These are phyloP conservation scores for Citrus inodora DNA, from an alignment of 345 rosid species.

Conservation along the genomic window DNA sequence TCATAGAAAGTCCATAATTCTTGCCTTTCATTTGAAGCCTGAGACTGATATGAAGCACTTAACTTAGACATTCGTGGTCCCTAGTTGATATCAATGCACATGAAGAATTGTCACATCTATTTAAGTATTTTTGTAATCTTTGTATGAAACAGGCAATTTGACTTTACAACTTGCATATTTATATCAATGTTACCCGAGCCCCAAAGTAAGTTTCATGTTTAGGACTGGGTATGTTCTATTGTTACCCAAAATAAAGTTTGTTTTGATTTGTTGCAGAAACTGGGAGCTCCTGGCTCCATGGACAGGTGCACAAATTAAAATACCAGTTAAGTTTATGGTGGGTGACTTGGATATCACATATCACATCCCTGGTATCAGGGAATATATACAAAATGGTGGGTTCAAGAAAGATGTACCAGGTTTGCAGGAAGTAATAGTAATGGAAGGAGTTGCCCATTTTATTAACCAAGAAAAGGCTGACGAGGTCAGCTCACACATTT, in stretches of 20 bases:
- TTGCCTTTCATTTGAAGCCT: not conserved
- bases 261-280: slow-evolving; percentile 39
- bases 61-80: not conserved
- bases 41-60: not conserved
- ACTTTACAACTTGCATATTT: no score
- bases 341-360: slow-evolving; percentile 67
- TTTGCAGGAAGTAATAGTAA: slow-evolving; percentile 68
- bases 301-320: slow-evolving; percentile 55
- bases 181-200: not conserved
- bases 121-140: not conserved
- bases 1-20: not conserved
- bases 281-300: slow-evolving; percentile 83
- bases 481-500: slow-evolving; percentile 57
- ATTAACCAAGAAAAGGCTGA: slow-evolving; percentile 65
- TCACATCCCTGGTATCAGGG: slow-evolving; percentile 57
- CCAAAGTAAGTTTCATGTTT: no score
- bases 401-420: slow-evolving; percentile 63
- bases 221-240: no score
- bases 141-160: not conserved
- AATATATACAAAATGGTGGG: slow-evolving; percentile 48
- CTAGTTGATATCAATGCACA: no score
- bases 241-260: not conserved
- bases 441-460: slow-evolving; percentile 85
- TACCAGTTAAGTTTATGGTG: slow-evolving; percentile 78
- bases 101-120: no score